Evolutionary conservation across 2,329 filamentous ascomycete genomes (phyloP).

Genomic region (Uncinocarpus reesii): DNA sequence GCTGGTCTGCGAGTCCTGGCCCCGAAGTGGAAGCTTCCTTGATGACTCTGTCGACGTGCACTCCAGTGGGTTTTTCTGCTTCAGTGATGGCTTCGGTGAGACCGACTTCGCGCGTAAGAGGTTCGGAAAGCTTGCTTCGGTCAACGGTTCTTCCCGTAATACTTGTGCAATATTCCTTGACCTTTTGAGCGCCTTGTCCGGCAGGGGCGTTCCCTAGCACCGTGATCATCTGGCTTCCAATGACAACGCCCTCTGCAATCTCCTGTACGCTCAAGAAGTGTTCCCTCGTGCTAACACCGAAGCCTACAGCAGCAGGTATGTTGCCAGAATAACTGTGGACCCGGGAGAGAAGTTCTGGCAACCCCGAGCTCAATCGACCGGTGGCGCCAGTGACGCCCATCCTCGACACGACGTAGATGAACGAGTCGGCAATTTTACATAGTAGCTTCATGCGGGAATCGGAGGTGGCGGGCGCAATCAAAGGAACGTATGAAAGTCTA

Average conservation of each 20-base stretch:
- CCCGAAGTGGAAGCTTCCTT: slow-evolving; percentile 47
- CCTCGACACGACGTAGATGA: slow-evolving; percentile 95
- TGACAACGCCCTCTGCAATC: slow-evolving; percentile 87
- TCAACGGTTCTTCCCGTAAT: slow-evolving; percentile 50
- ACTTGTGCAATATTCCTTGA: slow-evolving; percentile 77
- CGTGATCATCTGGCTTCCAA: slow-evolving; percentile 89
- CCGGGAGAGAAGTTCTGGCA: slow-evolving; percentile 69
- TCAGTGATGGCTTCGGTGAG: slow-evolving; percentile 58
- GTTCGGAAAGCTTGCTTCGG: slow-evolving; percentile 35
- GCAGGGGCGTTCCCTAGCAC: slow-evolving; percentile 59
- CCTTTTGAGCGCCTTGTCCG: slow-evolving; percentile 58
- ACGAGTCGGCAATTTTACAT: slow-evolving; percentile 93
- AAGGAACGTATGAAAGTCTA: slow-evolving; percentile 86
- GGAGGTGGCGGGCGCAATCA: slow-evolving; percentile 89
- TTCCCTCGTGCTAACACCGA: slow-evolving; percentile 89
- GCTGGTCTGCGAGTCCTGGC: slow-evolving; percentile 66
- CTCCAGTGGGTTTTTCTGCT: slow-evolving; percentile 49
- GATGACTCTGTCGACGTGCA: slow-evolving; percentile 34
- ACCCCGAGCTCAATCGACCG: slow-evolving; percentile 66
- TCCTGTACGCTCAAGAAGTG: slow-evolving; percentile 79
- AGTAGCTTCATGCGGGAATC: slow-evolving; percentile 89
- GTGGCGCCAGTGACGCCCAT: slow-evolving; percentile 94
- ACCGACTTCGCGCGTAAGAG: slow-evolving; percentile 54
- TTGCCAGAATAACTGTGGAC: slow-evolving; percentile 90
- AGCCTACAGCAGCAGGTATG: slow-evolving; percentile 83